Percentiles rank a stretch among this genome's conserved stretches.
These are phyloP conservation scores for Elymus sibiricus DNA, from an alignment of 176 grass and related monocot species.

Conservation along the genomic window DNA sequence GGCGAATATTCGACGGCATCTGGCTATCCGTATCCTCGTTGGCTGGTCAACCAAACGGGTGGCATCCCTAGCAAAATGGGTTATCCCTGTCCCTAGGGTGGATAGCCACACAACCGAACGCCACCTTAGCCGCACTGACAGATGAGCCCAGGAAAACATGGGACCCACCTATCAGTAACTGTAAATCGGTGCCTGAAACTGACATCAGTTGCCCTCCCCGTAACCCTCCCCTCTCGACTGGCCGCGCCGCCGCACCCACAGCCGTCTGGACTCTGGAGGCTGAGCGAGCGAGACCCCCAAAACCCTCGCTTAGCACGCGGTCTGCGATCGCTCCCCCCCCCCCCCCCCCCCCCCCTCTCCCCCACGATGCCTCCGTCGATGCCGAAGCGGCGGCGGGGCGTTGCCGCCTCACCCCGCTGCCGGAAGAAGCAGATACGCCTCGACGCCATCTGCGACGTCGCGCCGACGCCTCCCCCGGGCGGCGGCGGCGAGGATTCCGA, in stretches of 20 bases:
- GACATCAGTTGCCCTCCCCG: background rate
- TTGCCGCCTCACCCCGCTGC: slow-evolving; percentile 25
- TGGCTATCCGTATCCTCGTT: no score
- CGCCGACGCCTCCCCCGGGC: slow-evolving; percentile 14
- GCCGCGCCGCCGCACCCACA: background rate
- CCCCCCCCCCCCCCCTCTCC: background rate
- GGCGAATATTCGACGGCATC: no score
- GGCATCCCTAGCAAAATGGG: no score
- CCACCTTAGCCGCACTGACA: no score
- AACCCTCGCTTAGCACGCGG: slow-evolving; percentile 22
- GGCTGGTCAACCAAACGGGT: no score
- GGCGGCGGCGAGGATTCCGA: slow-evolving; percentile 21
- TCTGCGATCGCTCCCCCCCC: background rate
- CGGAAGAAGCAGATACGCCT: slow-evolving; percentile 95
- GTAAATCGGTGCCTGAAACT: background rate
- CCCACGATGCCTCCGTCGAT: slow-evolving; percentile 27
- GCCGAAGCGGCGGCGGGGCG: slow-evolving; percentile 58
- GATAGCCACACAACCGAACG: no score
- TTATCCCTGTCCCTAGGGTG: no score
- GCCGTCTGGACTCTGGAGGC: background rate
- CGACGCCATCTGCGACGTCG: slow-evolving; percentile 70
- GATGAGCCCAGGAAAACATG: no score
- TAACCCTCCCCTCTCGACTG: background rate
- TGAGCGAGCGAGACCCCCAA: slow-evolving; percentile 24
- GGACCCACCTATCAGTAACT: background rate